Percentiles rank a stretch among this genome's conserved stretches.
Conservation (phyloP, 306 rosid genomes). For the Quercus parvula region DNA sequence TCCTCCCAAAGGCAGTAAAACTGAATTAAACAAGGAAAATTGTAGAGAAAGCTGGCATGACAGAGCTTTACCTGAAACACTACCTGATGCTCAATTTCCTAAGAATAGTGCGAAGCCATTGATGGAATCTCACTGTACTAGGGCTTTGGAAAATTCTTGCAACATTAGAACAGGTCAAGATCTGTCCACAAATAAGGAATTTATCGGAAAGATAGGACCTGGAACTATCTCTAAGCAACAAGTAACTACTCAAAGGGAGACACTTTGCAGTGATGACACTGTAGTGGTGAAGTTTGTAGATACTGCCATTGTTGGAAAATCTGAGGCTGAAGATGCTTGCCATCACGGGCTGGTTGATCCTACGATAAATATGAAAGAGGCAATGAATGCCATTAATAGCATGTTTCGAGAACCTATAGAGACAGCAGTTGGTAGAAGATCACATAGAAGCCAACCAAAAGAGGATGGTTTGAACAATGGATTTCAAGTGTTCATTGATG, state of each 20-base stretch:
- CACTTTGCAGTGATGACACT: slow-evolving; percentile 56
- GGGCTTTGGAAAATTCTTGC: background rate
- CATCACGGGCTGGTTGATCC: slow-evolving; percentile 95
- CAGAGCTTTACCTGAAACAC: slow-evolving; percentile 19
- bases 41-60: slow-evolving; percentile 17
- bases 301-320: slow-evolving; percentile 70
- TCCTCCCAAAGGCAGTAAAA: slow-evolving; percentile 23
- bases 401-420: slow-evolving; percentile 87
- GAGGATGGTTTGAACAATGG: slow-evolving; percentile 26
- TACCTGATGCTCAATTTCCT: slow-evolving; percentile 21
- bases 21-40: slow-evolving; percentile 32
- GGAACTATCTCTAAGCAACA: slow-evolving; percentile 13
- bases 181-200: slow-evolving; percentile 2
- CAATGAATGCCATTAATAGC: slow-evolving; percentile 75
- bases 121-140: background rate
- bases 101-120: slow-evolving; percentile 12
- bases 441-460: slow-evolving; percentile 30
- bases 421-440: slow-evolving; percentile 40
- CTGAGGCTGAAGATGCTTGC: slow-evolving; percentile 84
- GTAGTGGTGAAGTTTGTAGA: slow-evolving; percentile 70
- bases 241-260: slow-evolving; percentile 18
- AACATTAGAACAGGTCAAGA: background rate
- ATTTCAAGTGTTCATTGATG: slow-evolving; percentile 64
- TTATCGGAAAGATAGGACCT: background rate
- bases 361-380: slow-evolving; percentile 93